Conservation (phyloP, 106 monocot genomes). For the Acorus calamus region DNA sequence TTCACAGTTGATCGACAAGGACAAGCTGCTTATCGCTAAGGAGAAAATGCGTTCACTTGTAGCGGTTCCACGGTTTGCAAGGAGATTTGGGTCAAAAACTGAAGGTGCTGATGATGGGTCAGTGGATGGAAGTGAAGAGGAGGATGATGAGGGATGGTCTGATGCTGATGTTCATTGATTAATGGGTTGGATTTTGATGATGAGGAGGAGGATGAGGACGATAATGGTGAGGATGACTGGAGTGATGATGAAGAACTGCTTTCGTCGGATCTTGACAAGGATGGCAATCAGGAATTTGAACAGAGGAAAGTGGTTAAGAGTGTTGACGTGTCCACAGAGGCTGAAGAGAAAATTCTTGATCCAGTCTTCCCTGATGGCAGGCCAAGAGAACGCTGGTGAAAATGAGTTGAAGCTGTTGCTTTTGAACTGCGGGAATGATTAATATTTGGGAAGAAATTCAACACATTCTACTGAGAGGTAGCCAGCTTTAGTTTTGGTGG, state of each 20-base stretch:
- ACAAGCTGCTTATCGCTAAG: slow-evolving; percentile 64
- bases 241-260: slow-evolving; percentile 57
- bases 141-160: slow-evolving; percentile 38
- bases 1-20: slow-evolving; percentile 81
- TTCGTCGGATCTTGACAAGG: slow-evolving; percentile 54
- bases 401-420: background rate
- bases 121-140: slow-evolving; percentile 18
- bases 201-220: slow-evolving; percentile 26
- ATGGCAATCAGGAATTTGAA: slow-evolving; percentile 23
- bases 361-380: slow-evolving; percentile 72
- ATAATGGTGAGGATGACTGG: slow-evolving; percentile 46
- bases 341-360: slow-evolving; percentile 26
- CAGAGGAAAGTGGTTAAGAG: slow-evolving; percentile 8
- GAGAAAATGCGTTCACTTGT: slow-evolving; percentile 89
- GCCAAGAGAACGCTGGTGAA: slow-evolving; percentile 71
- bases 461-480: no score
- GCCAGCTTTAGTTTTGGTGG: no score
- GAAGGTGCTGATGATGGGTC: slow-evolving; percentile 8
- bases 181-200: slow-evolving; percentile 27
- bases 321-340: slow-evolving; percentile 6
- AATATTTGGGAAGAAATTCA: no score
- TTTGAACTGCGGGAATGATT: no score
- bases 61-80: slow-evolving; percentile 44
- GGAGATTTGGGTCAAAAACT: slow-evolving; percentile 14
- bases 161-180: slow-evolving; percentile 41